Conservation (phyloP, 108 stramenopile genomes). For the Nitzschia sp. region DNA sequence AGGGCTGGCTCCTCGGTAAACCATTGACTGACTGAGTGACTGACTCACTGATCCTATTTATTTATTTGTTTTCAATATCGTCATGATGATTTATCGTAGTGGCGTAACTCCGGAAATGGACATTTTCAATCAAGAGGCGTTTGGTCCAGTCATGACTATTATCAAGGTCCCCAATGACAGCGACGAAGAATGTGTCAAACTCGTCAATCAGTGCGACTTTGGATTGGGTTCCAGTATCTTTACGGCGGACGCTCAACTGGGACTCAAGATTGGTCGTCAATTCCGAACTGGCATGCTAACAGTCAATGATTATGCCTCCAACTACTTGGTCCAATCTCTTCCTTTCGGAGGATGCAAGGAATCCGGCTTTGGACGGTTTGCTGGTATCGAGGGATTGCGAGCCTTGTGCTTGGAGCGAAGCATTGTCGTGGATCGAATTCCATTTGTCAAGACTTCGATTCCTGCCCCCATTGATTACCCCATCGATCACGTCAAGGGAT, state of each 20-base stretch:
- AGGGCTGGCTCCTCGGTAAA: too few relatives aligned
- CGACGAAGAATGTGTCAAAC: slow-evolving; percentile 80
- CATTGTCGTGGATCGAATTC: slow-evolving; percentile 85
- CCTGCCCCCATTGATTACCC: slow-evolving; percentile 87
- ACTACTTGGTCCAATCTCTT: slow-evolving; percentile 95
- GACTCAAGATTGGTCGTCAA: slow-evolving; percentile 78
- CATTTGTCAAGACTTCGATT: slow-evolving; percentile 83
- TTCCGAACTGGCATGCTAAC: slow-evolving; percentile 95
- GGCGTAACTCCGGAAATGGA: slow-evolving; percentile 91
- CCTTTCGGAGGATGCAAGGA: slow-evolving; percentile 99
- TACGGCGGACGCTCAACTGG: slow-evolving; percentile 67
- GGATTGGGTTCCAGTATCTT: slow-evolving; percentile 95
- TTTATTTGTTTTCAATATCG: background rate
- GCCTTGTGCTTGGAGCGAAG: slow-evolving; percentile 93
- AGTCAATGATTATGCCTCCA: slow-evolving; percentile 96
- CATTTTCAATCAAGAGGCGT: slow-evolving; percentile 96
- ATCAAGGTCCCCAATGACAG: slow-evolving; percentile 83
- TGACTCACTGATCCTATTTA: background rate
- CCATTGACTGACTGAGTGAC: background rate
- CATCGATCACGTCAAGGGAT: slow-evolving; percentile 71
- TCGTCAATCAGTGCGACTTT: slow-evolving; percentile 90
- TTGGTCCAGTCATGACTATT: slow-evolving; percentile 98
- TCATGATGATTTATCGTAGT: slow-evolving; percentile 7
- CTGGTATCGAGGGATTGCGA: slow-evolving; percentile 96
- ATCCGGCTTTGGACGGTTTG: slow-evolving; percentile 97